Conservation (phyloP, 2,329 filamentous ascomycete species). For the Ascocoryne sarcoides region DNA sequence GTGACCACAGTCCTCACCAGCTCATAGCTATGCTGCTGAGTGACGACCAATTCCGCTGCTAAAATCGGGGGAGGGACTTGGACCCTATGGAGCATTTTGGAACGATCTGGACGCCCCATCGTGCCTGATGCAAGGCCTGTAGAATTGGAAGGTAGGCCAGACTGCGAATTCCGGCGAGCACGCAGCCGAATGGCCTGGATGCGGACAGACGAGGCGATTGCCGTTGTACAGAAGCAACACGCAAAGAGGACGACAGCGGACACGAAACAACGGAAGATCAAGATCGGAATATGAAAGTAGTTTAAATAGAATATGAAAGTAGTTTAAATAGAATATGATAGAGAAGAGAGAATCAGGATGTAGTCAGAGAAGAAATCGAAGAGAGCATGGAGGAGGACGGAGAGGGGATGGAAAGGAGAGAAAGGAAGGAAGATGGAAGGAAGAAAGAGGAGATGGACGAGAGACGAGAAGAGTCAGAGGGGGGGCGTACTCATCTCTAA, state of each 20-base stretch:
- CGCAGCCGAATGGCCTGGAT: too few relatives aligned
- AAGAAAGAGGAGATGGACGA: not conserved
- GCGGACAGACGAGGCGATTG: too few relatives aligned
- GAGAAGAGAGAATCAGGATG: not conserved
- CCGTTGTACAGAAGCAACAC: too few relatives aligned
- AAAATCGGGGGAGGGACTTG: constrained; percentile 1
- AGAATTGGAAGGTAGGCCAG: not conserved
- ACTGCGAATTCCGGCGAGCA: not conserved
- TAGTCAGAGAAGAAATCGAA: not conserved
- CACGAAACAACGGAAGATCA: not conserved
- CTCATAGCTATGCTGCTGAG: constrained; percentile 8
- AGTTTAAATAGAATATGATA: not conserved
- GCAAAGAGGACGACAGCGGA: too few relatives aligned
- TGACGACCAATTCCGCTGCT: constrained; percentile 4
- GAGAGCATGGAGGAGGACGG: not conserved
- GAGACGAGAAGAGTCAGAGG: not conserved
- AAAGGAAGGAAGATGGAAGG: not conserved
- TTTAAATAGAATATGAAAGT: not conserved
- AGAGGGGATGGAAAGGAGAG: not conserved
- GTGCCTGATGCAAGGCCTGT: not conserved
- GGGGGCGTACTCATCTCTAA: too few relatives aligned
- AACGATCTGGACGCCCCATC: not conserved
- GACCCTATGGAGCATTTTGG: not conserved
- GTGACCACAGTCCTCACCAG: constrained; percentile 8
- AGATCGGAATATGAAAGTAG: not conserved